Percentiles rank a stretch among this genome's conserved stretches.
Evolutionary conservation across 306 rosid species (phyloP).

Genomic region (Pterocarpus macrocarpus): DNA sequence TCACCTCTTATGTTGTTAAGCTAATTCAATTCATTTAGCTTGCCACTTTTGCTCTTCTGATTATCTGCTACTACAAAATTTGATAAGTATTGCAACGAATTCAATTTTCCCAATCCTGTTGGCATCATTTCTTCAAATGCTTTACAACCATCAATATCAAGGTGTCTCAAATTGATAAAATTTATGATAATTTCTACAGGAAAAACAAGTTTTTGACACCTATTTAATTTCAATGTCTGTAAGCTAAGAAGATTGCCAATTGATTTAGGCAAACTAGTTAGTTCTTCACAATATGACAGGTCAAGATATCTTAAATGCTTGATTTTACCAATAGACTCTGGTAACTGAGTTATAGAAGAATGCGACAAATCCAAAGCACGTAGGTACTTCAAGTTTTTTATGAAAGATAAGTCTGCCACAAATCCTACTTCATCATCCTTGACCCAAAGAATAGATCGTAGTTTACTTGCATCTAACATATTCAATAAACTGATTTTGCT

Average conservation of each 20-base stretch:
- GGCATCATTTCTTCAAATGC: background rate
- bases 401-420: background rate
- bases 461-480: background rate
- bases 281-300: background rate
- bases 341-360: background rate
- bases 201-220: background rate
- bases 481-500: background rate
- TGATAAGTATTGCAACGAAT: background rate
- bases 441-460: background rate
- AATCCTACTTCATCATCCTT: background rate
- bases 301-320: conserved; percentile 13
- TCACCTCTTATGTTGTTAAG: background rate
- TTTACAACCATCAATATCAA: background rate
- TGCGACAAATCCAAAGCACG: conserved; percentile 1
- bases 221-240: background rate
- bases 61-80: background rate
- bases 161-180: background rate
- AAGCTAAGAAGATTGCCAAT: background rate
- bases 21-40: background rate
- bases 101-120: background rate
- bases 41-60: background rate
- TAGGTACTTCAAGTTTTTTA: background rate
- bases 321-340: background rate
- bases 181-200: background rate
- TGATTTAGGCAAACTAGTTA: conserved; percentile 1